phyloP scores from a whole-genome alignment of 208 protist genomes.

The Crithidia brevicula region DNA sequence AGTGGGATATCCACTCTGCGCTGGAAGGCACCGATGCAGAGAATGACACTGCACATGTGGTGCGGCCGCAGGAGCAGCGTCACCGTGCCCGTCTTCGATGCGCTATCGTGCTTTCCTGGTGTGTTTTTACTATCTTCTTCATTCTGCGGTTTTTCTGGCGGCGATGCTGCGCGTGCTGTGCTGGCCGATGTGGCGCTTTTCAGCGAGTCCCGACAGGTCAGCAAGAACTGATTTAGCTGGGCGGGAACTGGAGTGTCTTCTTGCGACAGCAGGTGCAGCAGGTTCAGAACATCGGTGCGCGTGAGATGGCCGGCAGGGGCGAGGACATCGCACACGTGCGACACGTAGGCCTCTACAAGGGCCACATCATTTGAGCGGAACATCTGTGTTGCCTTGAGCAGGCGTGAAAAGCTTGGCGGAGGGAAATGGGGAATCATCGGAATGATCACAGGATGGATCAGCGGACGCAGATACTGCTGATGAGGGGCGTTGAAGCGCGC shows the following conservation, averaged over 20 bases:
- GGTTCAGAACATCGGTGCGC: conserved; percentile 31
- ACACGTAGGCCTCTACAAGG: conserved; percentile 63
- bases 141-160: no score
- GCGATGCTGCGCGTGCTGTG: no score
- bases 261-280: conserved; percentile 32
- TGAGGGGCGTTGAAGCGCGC: conserved; percentile 63
- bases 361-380: conserved; percentile 53
- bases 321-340: conserved; percentile 38
- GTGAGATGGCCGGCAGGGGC: conserved; percentile 23
- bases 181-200: background rate
- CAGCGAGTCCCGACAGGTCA: conserved; percentile 12
- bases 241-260: conserved; percentile 27
- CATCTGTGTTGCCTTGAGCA: conserved; percentile 51
- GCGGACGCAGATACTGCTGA: conserved; percentile 81
- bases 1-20: conserved; percentile 51
- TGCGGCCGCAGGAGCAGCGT: conserved; percentile 41
- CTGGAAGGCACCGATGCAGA: conserved; percentile 44
- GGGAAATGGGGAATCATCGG: conserved; percentile 58
- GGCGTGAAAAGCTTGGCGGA: conserved; percentile 73
- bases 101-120: no score
- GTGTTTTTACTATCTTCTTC: no score
- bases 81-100: no score
- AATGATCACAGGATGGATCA: conserved; percentile 53
- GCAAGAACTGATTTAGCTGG: conserved; percentile 25
- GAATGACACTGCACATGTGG: conserved; percentile 66